phyloP scores from a whole-genome alignment of 2,329 filamentous ascomycete genomes.

The Uncinocarpus reesii region DNA sequence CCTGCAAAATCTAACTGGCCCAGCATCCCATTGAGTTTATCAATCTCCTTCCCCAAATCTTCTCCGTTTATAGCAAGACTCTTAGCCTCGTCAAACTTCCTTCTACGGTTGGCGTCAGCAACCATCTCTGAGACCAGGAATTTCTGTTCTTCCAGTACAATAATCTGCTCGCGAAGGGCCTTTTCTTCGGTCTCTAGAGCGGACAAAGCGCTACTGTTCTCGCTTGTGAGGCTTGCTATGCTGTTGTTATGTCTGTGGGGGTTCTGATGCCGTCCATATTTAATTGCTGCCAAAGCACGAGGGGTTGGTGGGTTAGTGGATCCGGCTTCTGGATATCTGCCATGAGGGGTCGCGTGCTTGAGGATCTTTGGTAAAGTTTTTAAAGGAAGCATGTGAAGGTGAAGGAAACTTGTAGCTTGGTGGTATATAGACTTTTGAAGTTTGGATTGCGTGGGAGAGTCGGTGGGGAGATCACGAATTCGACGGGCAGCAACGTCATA shows the following conservation, averaged over 20 bases:
- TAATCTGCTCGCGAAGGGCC: conserved; percentile 63
- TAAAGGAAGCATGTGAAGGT: conserved; percentile 81
- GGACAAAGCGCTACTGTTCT: conserved; percentile 49
- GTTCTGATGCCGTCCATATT: conserved; percentile 39
- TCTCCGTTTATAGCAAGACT: conserved; percentile 70
- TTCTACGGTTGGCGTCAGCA: conserved; percentile 59
- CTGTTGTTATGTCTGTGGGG: conserved; percentile 34
- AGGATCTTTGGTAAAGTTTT: conserved; percentile 63
- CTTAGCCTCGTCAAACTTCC: conserved; percentile 77
- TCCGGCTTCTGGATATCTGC: conserved; percentile 24
- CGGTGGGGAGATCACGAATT: conserved; percentile 65
- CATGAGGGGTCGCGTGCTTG: conserved; percentile 49
- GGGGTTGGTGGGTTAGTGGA: conserved; percentile 20
- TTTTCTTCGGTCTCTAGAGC: conserved; percentile 75
- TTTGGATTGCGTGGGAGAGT: conserved; percentile 59
- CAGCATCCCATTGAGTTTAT: conserved; percentile 54
- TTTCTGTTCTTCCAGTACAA: conserved; percentile 81
- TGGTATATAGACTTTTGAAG: conserved; percentile 75
- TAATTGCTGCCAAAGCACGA: conserved; percentile 49
- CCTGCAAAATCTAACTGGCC: conserved; percentile 54
- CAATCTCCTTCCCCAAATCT: conserved; percentile 71
- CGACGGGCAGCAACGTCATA: conserved; percentile 74
- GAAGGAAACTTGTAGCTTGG: conserved; percentile 71
- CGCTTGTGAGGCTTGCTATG: conserved; percentile 43
- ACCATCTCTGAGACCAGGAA: conserved; percentile 86